Conservation (phyloP, 306 rosid species). For the Gynostemma pentaphyllum region DNA sequence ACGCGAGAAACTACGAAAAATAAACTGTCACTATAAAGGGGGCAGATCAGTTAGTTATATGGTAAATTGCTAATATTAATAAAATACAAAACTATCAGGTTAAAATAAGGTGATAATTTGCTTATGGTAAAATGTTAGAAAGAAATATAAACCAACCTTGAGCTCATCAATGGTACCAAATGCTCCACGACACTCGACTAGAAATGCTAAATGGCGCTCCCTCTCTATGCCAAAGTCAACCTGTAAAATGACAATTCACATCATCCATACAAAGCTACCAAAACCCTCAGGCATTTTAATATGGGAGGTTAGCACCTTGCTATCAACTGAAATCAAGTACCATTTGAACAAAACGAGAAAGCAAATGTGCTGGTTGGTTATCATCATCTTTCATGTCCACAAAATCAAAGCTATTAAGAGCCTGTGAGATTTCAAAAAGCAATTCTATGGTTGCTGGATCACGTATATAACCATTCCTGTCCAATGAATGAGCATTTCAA, state of each 20-base stretch:
- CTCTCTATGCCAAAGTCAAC: conserved; percentile 66
- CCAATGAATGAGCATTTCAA: conserved; percentile 23
- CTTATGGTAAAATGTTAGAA: neutral
- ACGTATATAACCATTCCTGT: conserved; percentile 48
- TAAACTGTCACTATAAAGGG: neutral
- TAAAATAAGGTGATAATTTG: neutral
- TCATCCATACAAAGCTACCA: conserved; percentile 10
- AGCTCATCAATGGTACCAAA: conserved; percentile 61
- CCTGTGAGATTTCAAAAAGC: conserved; percentile 71
- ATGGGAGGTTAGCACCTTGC: neutral
- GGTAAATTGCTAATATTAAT: neutral
- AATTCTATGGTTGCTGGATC: conserved; percentile 57
- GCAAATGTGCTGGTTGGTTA: conserved; percentile 60
- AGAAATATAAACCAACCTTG: conserved; percentile 38
- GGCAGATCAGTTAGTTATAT: neutral
- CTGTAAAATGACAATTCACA: conserved; percentile 27
- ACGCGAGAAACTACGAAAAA: neutral
- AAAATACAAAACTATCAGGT: neutral
- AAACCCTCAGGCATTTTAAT: neutral
- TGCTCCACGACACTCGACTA: conserved; percentile 82
- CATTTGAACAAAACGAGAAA: conserved; percentile 63
- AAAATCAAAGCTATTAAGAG: conserved; percentile 52
- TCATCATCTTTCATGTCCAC: conserved; percentile 51
- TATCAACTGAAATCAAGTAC: conserved; percentile 27
- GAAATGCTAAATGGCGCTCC: conserved; percentile 68